Base-by-base conservation (phyloP, 805 yeast genomes). In the Candida nitratophila region DNA sequence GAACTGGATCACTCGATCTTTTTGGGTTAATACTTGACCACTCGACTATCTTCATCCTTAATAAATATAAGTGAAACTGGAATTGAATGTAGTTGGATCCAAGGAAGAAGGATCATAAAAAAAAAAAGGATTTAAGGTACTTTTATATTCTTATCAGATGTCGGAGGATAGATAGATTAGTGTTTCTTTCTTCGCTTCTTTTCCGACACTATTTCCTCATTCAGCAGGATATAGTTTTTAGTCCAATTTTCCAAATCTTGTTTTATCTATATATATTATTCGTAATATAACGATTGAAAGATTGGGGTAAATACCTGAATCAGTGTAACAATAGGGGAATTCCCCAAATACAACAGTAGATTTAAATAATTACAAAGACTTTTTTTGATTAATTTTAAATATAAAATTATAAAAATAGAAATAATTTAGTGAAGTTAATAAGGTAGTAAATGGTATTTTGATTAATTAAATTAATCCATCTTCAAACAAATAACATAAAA, bases 1-100 rank as follows among this genome's bases (percentile, higher is more conserved):
- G 44, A 9, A 69, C 45, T 2, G 11, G 11, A 22, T 36, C 30
- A n/a, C 7, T n/a, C 3, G 11, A 8, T 22, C 30, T 36, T 20
- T 12, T 36, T 34, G 37, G 37, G 8, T 34, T 34, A 20, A 36
- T 22, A 8, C 3, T 7, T 11, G 29, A 21, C 39, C 39, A 36
- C 22, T 11, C 4, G 21, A 22, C n/a, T 3, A 22, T 12, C 19
- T 36, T 21, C 39, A 36, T 36, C 20, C 11, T 36, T 4, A 34
- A 20, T 19, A 19, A 12, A 19, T 6, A 34, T 7, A 12, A 20
- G 37, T 19, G 20, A 20, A 33, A 33, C n/a, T n/a, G n/a, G n/a
- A n/a, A n/a, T n/a, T n/a, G n/a, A n/a, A n/a, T n/a, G n/a, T n/a
- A n/a, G n/a, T n/a, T n/a, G n/a, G n/a, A n/a, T n/a, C n/a, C n/a